Conservation (phyloP, 1,284 basidiomycete genomes). For the Leccinum subfulvum region DNA sequence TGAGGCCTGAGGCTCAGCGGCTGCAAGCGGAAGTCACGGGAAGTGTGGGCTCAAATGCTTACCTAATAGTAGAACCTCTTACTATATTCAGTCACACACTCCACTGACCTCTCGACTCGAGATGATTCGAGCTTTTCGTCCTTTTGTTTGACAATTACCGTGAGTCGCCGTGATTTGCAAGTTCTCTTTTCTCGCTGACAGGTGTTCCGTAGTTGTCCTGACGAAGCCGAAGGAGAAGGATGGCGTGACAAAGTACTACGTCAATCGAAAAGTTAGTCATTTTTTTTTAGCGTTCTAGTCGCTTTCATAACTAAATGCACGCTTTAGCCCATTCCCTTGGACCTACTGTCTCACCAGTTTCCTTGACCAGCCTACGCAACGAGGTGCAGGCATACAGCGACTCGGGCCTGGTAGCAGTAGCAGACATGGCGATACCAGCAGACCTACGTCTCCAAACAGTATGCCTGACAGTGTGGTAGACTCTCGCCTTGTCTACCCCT, state of each 20-base stretch:
- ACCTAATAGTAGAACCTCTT: too few relatives aligned
- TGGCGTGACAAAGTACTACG: constrained; percentile 70
- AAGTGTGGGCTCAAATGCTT: too few relatives aligned
- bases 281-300: neutral
- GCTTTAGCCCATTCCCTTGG: constrained; percentile 81
- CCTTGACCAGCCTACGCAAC: constrained; percentile 68
- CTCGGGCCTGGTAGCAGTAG: constrained; percentile 42
- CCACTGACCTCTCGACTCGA: too few relatives aligned
- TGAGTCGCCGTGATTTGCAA: constrained; percentile 40
- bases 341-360: constrained; percentile 84
- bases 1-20: too few relatives aligned
- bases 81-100: too few relatives aligned
- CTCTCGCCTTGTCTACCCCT: constrained; percentile 75
- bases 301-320: constrained; percentile 3
- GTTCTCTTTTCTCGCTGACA: constrained; percentile 10
- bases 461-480: constrained; percentile 47
- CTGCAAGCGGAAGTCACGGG: too few relatives aligned
- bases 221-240: constrained; percentile 80
- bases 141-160: constrained; percentile 92
- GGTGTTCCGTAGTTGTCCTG: constrained; percentile 67
- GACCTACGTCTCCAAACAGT: constrained; percentile 37
- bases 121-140: constrained; percentile 65
- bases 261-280: constrained; percentile 77
- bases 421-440: constrained; percentile 32
- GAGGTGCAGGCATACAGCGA: constrained; percentile 60